phyloP scores from a whole-genome alignment of 73 alveolate species.

The Paramecium biaurelia region DNA sequence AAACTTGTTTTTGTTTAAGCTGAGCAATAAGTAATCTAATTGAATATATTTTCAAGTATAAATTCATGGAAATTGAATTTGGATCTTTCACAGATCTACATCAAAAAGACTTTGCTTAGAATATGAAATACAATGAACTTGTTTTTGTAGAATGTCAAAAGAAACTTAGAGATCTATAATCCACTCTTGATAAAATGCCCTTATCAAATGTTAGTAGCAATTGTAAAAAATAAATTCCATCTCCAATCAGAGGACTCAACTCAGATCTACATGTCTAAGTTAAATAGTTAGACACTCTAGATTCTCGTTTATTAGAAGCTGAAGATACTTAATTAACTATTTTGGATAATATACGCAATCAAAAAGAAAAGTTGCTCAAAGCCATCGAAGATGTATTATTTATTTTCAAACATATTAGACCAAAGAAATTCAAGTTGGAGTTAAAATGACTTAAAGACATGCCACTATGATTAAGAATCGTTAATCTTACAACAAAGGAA shows the following conservation, averaged over 20 bases:
- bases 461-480: constrained; percentile 17
- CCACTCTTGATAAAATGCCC: not conserved
- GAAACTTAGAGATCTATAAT: not conserved
- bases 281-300: not conserved
- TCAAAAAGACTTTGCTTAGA: not conserved
- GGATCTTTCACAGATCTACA: not conserved
- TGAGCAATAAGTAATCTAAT: not conserved
- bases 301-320: not conserved
- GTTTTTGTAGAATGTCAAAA: not conserved
- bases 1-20: not conserved
- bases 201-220: not conserved
- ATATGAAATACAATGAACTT: not conserved
- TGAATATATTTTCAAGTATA: not conserved
- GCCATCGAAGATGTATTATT: not conserved
- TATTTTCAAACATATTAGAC: not conserved
- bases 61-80: constrained; percentile 25
- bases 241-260: not conserved
- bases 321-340: not conserved
- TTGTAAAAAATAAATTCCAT: not conserved
- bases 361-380: not conserved
- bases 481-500: not conserved
- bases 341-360: not conserved
- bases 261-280: not conserved
- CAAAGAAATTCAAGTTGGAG: not conserved
- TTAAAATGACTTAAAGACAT: not conserved